Percentiles rank a stretch among this genome's conserved stretches.
Evolutionary conservation across 345 rosid genomes (phyloP).

Genomic region (Rhodamnia rubescens): DNA sequence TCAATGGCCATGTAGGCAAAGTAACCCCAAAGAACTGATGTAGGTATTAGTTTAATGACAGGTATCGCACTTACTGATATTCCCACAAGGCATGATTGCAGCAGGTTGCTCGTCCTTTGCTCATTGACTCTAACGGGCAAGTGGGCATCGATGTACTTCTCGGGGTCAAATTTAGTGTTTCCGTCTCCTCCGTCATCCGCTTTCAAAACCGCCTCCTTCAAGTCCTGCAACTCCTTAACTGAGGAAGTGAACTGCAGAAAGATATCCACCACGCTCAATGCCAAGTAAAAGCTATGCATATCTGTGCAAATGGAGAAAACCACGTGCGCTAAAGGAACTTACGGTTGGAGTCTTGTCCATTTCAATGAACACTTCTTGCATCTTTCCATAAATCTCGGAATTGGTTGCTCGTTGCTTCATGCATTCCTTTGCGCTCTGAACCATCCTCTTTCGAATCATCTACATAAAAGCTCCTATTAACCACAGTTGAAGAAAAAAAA

Average conservation of each 20-base stretch:
- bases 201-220: slow-evolving; percentile 73
- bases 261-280: neutral
- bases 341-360: slow-evolving; percentile 51
- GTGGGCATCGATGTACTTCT: slow-evolving; percentile 51
- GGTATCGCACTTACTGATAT: slow-evolving; percentile 44
- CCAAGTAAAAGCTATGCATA: neutral
- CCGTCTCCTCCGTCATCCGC: slow-evolving; percentile 20
- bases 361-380: slow-evolving; percentile 64
- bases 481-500: slow-evolving; percentile 4
- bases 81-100: slow-evolving; percentile 71
- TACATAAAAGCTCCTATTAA: neutral
- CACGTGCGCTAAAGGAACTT: slow-evolving; percentile 3
- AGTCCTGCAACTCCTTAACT: slow-evolving; percentile 48
- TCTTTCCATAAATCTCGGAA: slow-evolving; percentile 66
- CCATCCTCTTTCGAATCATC: slow-evolving; percentile 67
- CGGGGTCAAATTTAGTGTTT: slow-evolving; percentile 52
- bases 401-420: slow-evolving; percentile 49
- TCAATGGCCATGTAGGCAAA: slow-evolving; percentile 90
- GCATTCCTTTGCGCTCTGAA: slow-evolving; percentile 62
- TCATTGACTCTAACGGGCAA: slow-evolving; percentile 78
- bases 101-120: slow-evolving; percentile 67
- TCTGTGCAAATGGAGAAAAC: neutral
- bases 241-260: slow-evolving; percentile 33
- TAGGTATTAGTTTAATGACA: slow-evolving; percentile 50
- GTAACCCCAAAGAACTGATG: slow-evolving; percentile 86